A percentile compares a stretch with the other conserved stretches of the same genome.
Evolutionary conservation across 2,329 filamentous ascomycete genomes (phyloP).

Genomic region (Huntiella abstrusa): DNA sequence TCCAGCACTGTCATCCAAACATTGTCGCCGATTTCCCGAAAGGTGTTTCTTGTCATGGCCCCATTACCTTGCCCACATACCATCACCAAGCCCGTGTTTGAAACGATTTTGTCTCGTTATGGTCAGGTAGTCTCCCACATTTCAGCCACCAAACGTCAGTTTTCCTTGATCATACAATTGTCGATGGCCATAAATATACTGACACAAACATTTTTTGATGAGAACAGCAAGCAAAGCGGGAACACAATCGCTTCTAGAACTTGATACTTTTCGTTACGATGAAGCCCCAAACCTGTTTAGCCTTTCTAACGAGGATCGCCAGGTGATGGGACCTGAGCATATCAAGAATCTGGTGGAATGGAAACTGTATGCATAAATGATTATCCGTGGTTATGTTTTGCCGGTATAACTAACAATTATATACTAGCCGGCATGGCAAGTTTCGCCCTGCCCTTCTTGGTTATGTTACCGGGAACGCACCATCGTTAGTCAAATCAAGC

Average conservation of each 20-base stretch:
- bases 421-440: slow-evolving; percentile 36
- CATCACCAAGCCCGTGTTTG: slow-evolving; percentile 5
- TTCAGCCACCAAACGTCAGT: slow-evolving; percentile 7
- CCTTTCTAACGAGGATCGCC: slow-evolving; percentile 15
- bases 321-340: slow-evolving; percentile 34
- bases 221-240: slow-evolving; percentile 24
- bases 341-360: slow-evolving; percentile 45
- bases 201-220: neutral
- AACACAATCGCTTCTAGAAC: slow-evolving; percentile 31
- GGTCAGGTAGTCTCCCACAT: slow-evolving; percentile 1
- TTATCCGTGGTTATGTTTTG: neutral
- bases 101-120: slow-evolving; percentile 6
- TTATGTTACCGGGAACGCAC: slow-evolving; percentile 40
- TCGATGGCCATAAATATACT: neutral
- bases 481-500: slow-evolving; percentile 23
- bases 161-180: neutral
- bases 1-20: neutral
- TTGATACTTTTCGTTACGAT: slow-evolving; percentile 42
- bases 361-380: slow-evolving; percentile 43
- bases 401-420: neutral
- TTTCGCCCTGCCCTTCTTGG: slow-evolving; percentile 43
- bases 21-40: neutral
- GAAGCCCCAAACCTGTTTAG: slow-evolving; percentile 30
- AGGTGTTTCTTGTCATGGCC: neutral
- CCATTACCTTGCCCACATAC: neutral